Evolutionary conservation across 257 asterid genomes (phyloP).

Genomic region (Petunia axillaris): DNA sequence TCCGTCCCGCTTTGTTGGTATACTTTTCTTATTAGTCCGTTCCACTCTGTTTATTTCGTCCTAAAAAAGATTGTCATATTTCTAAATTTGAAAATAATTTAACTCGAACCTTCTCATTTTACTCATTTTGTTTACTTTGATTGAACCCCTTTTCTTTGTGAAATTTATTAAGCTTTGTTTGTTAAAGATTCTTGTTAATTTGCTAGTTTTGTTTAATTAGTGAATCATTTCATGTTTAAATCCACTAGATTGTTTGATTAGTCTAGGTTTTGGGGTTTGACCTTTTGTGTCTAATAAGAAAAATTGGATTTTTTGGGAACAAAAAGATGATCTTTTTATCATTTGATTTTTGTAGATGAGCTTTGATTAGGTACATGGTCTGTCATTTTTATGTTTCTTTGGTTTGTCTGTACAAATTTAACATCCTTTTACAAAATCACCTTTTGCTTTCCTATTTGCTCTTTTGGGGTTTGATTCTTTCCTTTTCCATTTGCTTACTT

Average conservation of each 20-base stretch:
- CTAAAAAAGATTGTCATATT: no score
- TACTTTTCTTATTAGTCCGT: no score
- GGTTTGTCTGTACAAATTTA: not conserved
- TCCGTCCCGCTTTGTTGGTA: no score
- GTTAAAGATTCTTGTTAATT: conserved; percentile 2
- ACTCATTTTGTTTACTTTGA: not conserved
- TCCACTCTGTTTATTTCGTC: no score
- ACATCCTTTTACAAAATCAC: conserved; percentile 10
- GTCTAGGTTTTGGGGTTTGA: conserved; percentile 29
- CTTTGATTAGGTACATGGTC: not conserved
- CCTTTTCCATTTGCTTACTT: conserved; percentile 33
- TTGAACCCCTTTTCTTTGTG: not conserved
- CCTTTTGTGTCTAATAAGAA: conserved; percentile 25
- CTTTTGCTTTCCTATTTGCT: conserved; percentile 38
- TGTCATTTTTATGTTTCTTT: conserved; percentile 24
- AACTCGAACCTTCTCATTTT: no score
- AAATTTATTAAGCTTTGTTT: not conserved
- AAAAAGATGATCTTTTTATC: conserved; percentile 38
- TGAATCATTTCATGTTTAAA: not conserved
- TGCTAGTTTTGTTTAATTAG: not conserved
- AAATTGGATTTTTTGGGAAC: conserved; percentile 23
- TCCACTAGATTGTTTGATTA: not conserved
- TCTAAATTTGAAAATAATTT: no score
- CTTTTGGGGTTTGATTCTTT: conserved; percentile 38
- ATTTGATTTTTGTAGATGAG: conserved; percentile 29